Percentiles rank a stretch among this genome's conserved stretches.
These are phyloP conservation scores for Anastatica hierochuntica DNA, from an alignment of 345 rosid genomes.

Conservation along the genomic window DNA sequence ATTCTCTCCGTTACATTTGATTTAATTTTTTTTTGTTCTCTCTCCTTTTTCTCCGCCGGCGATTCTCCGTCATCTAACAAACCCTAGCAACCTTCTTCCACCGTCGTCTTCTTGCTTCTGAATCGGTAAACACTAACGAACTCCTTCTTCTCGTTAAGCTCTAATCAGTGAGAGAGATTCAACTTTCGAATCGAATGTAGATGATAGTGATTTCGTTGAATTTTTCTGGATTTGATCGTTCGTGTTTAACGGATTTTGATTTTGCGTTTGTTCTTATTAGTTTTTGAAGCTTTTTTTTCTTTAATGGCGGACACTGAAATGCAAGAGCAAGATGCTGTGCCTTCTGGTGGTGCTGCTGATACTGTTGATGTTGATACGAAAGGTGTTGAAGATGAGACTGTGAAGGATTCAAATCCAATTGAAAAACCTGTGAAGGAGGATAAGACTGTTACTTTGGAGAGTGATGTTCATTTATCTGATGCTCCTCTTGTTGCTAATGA, in stretches of 20 bases:
- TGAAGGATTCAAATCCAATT: conserved; percentile 16
- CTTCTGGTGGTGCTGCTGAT: neutral
- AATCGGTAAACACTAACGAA: conserved; percentile 9
- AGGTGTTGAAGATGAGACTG: conserved; percentile 23
- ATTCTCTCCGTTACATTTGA: conserved; percentile 8
- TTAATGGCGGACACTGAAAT: conserved; percentile 51
- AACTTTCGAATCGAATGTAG: neutral
- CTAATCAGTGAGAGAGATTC: neutral
- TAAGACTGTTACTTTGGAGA: conserved; percentile 30
- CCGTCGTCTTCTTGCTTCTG: neutral
- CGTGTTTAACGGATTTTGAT: too few species aligned
- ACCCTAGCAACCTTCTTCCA: conserved; percentile 18
- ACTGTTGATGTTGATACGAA: conserved; percentile 21
- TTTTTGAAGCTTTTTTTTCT: neutral
- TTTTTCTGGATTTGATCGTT: neutral
- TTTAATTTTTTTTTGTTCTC: too few species aligned
- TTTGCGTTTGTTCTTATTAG: neutral
- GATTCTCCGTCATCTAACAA: conserved; percentile 20
- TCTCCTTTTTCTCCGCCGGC: conserved; percentile 21
- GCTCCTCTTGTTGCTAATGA: neutral
- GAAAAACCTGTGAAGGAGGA: conserved; percentile 29
- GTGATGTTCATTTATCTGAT: neutral
- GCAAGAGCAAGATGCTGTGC: conserved; percentile 35
- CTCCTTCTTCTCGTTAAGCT: neutral
- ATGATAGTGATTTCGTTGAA: neutral